Conservation (phyloP, 495 filamentous ascomycete species). For the Neurospora discreta region DNA sequence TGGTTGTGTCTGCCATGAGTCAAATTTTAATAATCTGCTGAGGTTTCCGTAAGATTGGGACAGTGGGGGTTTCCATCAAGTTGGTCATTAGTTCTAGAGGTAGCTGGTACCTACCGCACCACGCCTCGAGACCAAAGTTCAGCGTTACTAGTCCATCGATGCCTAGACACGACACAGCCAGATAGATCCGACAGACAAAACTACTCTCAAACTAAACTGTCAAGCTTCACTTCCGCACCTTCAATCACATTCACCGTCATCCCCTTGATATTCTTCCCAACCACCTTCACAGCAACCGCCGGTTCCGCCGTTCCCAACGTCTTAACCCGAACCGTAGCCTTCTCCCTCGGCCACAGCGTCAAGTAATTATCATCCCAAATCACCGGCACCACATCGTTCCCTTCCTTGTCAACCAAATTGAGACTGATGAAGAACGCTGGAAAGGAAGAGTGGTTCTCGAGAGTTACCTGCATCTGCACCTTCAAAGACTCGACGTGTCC, state of each 20-base stretch:
- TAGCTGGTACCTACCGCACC: too few species aligned
- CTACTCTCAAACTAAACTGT: too few species aligned
- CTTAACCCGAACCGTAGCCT: constrained; percentile 15
- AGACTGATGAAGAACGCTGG: constrained; percentile 50
- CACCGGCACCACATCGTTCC: constrained; percentile 38
- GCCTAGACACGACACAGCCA: too few species aligned
- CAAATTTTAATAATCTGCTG: too few species aligned
- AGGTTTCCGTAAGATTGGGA: too few species aligned
- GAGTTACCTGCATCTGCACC: constrained; percentile 13
- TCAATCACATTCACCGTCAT: not conserved
- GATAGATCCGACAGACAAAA: too few species aligned
- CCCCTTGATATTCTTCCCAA: constrained; percentile 13
- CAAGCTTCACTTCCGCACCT: not conserved
- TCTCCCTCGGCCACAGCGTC: constrained; percentile 49
- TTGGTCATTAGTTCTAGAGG: too few species aligned
- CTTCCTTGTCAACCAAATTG: constrained; percentile 29
- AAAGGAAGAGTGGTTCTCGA: constrained; percentile 41
- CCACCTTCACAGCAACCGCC: not conserved
- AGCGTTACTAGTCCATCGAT: too few species aligned
- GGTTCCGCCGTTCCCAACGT: not conserved
- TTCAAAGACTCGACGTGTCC: too few species aligned
- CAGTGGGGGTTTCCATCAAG: too few species aligned
- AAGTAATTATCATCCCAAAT: constrained; percentile 55
- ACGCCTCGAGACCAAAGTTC: too few species aligned
- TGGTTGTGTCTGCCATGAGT: too few species aligned